A percentile compares a stretch with the other conserved stretches of the same genome.
These are phyloP conservation scores for Skeletonema grethae DNA, from an alignment of 108 stramenopile genomes.

Conservation along the genomic window DNA sequence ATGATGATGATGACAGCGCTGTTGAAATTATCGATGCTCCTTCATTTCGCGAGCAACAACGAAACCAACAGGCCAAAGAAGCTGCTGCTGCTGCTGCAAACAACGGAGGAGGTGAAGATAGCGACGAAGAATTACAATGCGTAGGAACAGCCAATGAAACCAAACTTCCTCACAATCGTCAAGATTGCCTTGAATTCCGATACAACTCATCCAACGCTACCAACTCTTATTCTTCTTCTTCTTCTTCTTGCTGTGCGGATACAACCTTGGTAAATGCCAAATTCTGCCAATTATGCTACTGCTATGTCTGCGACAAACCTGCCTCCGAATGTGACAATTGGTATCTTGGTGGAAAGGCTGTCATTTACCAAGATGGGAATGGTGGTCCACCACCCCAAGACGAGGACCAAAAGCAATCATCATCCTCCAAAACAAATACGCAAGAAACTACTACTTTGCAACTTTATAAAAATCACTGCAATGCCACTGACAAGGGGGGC, in stretches of 20 bases:
- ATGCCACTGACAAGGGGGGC: conserved; percentile 25
- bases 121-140: conserved; percentile 28
- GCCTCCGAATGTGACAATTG: conserved; percentile 28
- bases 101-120: not conserved
- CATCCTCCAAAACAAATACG: not conserved
- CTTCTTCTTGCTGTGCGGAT: not conserved
- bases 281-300: conserved; percentile 34
- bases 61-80: conserved; percentile 1
- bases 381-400: not conserved
- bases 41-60: not conserved
- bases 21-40: conserved; percentile 9
- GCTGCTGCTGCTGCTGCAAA: not conserved
- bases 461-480: conserved; percentile 28
- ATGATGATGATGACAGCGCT: not conserved
- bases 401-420: not conserved
- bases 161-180: conserved; percentile 32
- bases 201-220: not conserved
- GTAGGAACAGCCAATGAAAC: conserved; percentile 33
- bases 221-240: not conserved
- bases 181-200: conserved; percentile 29
- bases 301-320: conserved; percentile 37
- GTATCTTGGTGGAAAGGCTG: conserved; percentile 12
- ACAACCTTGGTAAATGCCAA: conserved; percentile 17
- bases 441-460: not conserved
- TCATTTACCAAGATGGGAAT: not conserved